A percentile compares a stretch with the other conserved stretches of the same genome.
These are phyloP conservation scores for Schoenoplectus triqueter DNA, from an alignment of 202 grass and related monocot species.

Conservation along the genomic window DNA sequence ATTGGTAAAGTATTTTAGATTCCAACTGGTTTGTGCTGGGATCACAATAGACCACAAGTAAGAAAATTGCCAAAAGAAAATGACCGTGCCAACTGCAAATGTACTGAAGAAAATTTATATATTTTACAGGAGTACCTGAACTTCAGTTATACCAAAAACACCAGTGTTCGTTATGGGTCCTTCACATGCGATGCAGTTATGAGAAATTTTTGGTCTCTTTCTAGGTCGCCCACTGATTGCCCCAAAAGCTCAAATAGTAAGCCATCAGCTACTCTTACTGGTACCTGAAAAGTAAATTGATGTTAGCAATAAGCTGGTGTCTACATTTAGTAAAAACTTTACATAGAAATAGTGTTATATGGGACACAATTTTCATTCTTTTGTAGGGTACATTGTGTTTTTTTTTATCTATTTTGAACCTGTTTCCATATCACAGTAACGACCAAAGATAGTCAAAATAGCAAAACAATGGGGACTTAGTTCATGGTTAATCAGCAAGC, in stretches of 20 bases:
- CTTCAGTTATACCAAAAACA: constrained; percentile 90
- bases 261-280: constrained; percentile 79
- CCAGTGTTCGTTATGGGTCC: constrained; percentile 57
- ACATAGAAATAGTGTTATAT: neutral
- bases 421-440: neutral
- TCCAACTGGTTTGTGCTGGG: neutral
- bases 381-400: neutral
- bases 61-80: neutral
- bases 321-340: neutral
- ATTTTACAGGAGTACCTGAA: constrained; percentile 55
- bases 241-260: constrained; percentile 86
- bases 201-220: constrained; percentile 58
- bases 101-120: neutral
- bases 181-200: constrained; percentile 83
- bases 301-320: neutral
- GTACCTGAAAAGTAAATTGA: constrained; percentile 70
- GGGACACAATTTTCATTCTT: neutral
- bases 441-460: too few relatives aligned
- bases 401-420: neutral
- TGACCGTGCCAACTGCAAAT: neutral
- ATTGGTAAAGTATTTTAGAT: neutral
- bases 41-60: neutral
- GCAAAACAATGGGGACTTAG: too few relatives aligned
- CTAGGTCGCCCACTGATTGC: constrained; percentile 73
- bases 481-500: too few relatives aligned